Evolutionary conservation across 257 asterid genomes (phyloP).

Genomic region (Capsicum rhomboideum): DNA sequence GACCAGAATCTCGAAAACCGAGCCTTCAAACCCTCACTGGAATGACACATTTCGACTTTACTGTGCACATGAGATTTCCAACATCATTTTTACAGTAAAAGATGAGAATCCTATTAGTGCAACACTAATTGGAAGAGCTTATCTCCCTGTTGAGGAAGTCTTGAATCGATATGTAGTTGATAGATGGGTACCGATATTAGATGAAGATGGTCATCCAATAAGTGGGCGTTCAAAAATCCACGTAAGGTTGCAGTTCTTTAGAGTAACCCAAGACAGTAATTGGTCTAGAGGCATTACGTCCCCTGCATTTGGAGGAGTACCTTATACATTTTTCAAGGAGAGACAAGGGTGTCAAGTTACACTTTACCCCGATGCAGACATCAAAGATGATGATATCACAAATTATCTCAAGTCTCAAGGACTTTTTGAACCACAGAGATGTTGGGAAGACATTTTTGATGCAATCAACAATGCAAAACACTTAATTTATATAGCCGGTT

Average conservation of each 20-base stretch:
- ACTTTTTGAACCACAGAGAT: constrained; percentile 37
- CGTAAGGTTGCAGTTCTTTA: constrained; percentile 41
- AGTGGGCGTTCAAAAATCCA: constrained; percentile 56
- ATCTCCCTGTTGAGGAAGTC: constrained; percentile 51
- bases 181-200: constrained; percentile 49
- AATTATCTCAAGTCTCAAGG: constrained; percentile 18
- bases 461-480: constrained; percentile 53
- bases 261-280: constrained; percentile 35
- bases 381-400: constrained; percentile 35
- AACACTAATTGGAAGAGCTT: constrained; percentile 70
- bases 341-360: constrained; percentile 57
- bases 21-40: constrained; percentile 68
- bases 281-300: constrained; percentile 67
- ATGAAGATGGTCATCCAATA: constrained; percentile 43
- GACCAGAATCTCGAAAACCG: constrained; percentile 36
- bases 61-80: constrained; percentile 60
- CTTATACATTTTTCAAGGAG: constrained; percentile 54
- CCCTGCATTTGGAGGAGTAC: constrained; percentile 48
- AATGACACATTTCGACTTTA: constrained; percentile 46
- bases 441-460: constrained; percentile 81
- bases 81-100: constrained; percentile 63
- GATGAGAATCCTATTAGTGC: constrained; percentile 61
- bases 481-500: constrained; percentile 73
- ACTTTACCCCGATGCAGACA: constrained; percentile 71
- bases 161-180: constrained; percentile 37